Evolutionary conservation across 192 early-diverging fungal species (phyloP).

Genomic region (Cladochytrium replicatum): DNA sequence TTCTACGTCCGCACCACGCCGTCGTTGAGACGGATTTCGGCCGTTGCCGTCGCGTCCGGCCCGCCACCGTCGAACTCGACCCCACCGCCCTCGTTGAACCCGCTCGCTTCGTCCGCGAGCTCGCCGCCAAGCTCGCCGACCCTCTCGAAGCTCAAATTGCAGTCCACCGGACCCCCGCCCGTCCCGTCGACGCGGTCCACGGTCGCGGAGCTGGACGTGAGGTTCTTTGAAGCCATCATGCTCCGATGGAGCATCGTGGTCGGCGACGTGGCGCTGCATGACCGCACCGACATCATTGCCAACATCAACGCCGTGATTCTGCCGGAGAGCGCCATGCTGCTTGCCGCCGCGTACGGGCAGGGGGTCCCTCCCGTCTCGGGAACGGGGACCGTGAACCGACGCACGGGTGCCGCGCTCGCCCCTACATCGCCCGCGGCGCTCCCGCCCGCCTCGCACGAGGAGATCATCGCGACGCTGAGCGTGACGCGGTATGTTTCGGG

Average conservation of each 20-base stretch:
- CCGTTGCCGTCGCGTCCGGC: too few species aligned
- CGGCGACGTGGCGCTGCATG: conserved; percentile 28
- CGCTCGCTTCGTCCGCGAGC: too few species aligned
- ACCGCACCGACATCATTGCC: conserved; percentile 21
- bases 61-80: too few species aligned
- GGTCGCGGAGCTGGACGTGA: conserved; percentile 22
- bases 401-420: too few species aligned
- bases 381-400: too few species aligned
- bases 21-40: neutral
- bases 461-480: conserved; percentile 32
- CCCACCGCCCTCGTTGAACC: too few species aligned
- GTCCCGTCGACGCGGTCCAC: conserved; percentile 11
- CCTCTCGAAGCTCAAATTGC: neutral
- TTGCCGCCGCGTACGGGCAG: too few species aligned
- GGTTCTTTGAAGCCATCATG: conserved; percentile 34
- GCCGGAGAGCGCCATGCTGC: too few species aligned
- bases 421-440: too few species aligned
- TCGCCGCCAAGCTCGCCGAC: too few species aligned
- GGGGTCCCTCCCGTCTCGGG: too few species aligned
- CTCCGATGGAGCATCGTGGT: conserved; percentile 30
- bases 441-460: conserved; percentile 24
- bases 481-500: conserved; percentile 29
- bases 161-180: neutral
- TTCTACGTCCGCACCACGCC: conserved; percentile 22
- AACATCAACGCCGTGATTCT: conserved; percentile 19